These are phyloP conservation scores for Inga laurina DNA, from an alignment of 306 rosid species.

Conservation along the genomic window DNA sequence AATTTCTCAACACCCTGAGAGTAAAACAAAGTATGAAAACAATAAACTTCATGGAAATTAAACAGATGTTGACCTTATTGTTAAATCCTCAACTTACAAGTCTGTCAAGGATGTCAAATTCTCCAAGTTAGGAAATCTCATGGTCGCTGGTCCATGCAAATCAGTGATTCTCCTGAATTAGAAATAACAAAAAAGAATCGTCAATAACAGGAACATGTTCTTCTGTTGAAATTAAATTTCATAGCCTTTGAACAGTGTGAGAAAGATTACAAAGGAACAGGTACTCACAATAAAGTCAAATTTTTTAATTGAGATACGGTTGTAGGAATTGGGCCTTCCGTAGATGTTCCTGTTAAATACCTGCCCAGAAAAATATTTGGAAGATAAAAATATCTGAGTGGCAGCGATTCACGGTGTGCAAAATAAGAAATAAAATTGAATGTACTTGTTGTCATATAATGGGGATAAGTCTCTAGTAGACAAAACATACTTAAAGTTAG, in stretches of 20 bases:
- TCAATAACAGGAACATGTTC: not conserved
- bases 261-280: not conserved
- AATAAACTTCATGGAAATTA: no score
- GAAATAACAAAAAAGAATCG: not conserved
- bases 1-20: no score
- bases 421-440: no score
- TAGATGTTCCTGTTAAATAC: not conserved
- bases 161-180: not conserved
- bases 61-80: not conserved
- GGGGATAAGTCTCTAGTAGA: no score
- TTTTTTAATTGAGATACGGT: constrained; percentile 47
- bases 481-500: no score
- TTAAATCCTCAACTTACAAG: constrained; percentile 50
- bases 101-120: constrained; percentile 16
- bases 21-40: no score
- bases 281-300: constrained; percentile 57
- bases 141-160: constrained; percentile 12
- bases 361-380: not conserved
- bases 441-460: no score
- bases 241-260: not conserved
- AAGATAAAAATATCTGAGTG: no score
- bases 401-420: no score
- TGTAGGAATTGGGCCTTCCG: constrained; percentile 38
- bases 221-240: not conserved
- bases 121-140: constrained; percentile 44